These are phyloP conservation scores for Avena insularis DNA, from an alignment of 176 grass and related monocot genomes.

Conservation along the genomic window DNA sequence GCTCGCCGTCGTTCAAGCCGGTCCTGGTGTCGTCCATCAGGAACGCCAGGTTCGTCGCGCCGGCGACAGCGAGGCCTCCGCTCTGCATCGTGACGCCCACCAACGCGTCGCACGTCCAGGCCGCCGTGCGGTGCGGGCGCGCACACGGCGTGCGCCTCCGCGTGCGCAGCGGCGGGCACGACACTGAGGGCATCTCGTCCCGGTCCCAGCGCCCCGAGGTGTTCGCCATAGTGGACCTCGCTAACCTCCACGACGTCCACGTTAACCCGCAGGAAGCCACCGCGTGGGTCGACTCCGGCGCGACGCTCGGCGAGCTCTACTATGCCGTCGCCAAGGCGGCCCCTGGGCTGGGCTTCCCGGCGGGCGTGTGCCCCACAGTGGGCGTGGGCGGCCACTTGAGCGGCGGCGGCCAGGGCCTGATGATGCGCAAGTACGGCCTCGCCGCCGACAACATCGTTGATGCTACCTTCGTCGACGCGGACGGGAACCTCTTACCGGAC, in stretches of 20 bases:
- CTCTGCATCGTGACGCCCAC: slow-evolving; percentile 57
- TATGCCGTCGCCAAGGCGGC: background rate
- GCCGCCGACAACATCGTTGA: background rate
- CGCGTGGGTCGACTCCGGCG: background rate
- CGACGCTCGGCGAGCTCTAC: background rate
- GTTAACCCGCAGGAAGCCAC: background rate
- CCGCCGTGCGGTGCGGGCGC: slow-evolving; percentile 49
- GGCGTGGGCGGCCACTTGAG: slow-evolving; percentile 1
- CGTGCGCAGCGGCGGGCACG: slow-evolving; percentile 72
- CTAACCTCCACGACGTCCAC: background rate
- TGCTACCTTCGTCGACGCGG: background rate
- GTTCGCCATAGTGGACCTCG: slow-evolving; percentile 51
- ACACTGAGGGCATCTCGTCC: slow-evolving; percentile 80
- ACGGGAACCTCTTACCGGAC: background rate
- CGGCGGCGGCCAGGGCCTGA: slow-evolving; percentile 16
- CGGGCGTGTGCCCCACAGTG: slow-evolving; percentile 8
- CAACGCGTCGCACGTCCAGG: slow-evolving; percentile 55
- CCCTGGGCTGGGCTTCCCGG: background rate
- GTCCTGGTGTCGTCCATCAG: slow-evolving; percentile 51
- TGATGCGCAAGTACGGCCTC: slow-evolving; percentile 15
- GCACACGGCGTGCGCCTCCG: slow-evolving; percentile 37
- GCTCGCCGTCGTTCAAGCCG: slow-evolving; percentile 27
- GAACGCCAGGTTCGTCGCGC: slow-evolving; percentile 52
- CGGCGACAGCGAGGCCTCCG: slow-evolving; percentile 44
- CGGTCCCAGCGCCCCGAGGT: background rate